A percentile compares a stretch with the other conserved stretches of the same genome.
Evolutionary conservation across 257 asterid species (phyloP).

Genomic region (Apocynum venetum): DNA sequence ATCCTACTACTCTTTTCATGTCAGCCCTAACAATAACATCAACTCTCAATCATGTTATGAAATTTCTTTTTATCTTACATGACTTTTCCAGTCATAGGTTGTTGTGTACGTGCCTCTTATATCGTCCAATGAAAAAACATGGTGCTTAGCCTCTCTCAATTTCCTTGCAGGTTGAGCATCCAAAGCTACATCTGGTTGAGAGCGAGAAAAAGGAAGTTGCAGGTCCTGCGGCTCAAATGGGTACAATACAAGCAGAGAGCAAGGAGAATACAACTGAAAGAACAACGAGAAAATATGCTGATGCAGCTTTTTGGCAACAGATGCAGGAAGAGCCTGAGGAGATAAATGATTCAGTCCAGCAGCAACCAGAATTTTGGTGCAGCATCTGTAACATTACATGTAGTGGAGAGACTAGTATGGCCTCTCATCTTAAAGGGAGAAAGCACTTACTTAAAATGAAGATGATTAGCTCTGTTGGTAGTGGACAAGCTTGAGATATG

Average conservation of each 20-base stretch:
- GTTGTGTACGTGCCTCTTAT: neutral
- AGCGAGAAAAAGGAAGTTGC: neutral
- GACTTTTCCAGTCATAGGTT: too few relatives aligned
- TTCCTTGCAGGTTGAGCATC: neutral
- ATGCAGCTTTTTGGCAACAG: neutral
- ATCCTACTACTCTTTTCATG: too few relatives aligned
- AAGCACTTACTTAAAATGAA: conserved; percentile 20
- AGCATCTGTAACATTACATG: too few relatives aligned
- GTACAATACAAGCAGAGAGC: conserved; percentile 10
- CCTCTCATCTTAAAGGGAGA: conserved; percentile 34
- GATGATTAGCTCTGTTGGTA: neutral
- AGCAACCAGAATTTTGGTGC: too few relatives aligned
- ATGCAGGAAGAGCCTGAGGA: neutral
- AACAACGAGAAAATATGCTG: neutral
- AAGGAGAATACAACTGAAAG: neutral
- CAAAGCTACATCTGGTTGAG: neutral
- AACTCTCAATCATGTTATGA: too few relatives aligned
- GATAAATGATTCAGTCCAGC: neutral
- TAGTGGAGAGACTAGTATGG: conserved; percentile 10
- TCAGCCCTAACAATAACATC: too few relatives aligned
- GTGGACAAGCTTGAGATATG: neutral
- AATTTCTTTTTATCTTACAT: too few relatives aligned
- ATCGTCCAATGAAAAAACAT: too few relatives aligned
- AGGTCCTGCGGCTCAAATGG: conserved; percentile 14
- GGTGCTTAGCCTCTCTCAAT: neutral